Evolutionary conservation across 2,329 filamentous ascomycete species (phyloP).

Genomic region (Emmonsia crescens): DNA sequence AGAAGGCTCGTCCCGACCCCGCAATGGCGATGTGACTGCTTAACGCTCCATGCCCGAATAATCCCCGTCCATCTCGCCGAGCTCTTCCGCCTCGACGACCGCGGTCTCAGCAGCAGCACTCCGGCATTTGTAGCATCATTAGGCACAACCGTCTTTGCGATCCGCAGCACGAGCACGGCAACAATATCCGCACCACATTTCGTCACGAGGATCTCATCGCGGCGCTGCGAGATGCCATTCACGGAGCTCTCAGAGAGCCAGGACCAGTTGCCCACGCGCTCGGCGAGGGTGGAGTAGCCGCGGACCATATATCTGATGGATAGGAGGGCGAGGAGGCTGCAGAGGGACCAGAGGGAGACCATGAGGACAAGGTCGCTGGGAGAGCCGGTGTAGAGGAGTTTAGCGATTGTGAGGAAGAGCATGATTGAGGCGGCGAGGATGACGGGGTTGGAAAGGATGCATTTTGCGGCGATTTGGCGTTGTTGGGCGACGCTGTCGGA

Average conservation of each 20-base stretch:
- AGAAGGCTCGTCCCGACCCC: slow-evolving; percentile 65
- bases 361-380: slow-evolving; percentile 44
- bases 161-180: slow-evolving; percentile 53
- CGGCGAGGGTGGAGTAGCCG: slow-evolving; percentile 54
- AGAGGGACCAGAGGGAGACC: slow-evolving; percentile 48
- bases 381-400: slow-evolving; percentile 28
- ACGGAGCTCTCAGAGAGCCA: slow-evolving; percentile 44
- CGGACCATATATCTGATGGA: slow-evolving; percentile 49
- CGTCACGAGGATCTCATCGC: slow-evolving; percentile 54
- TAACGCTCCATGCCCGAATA: slow-evolving; percentile 75
- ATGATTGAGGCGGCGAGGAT: slow-evolving; percentile 32
- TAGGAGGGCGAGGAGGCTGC: slow-evolving; percentile 54
- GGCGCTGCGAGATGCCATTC: slow-evolving; percentile 27
- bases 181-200: slow-evolving; percentile 59
- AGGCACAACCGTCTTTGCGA: slow-evolving; percentile 9
- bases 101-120: slow-evolving; percentile 3
- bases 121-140: slow-evolving; percentile 1
- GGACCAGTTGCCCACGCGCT: slow-evolving; percentile 45
- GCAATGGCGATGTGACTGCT: slow-evolving; percentile 54
- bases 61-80: slow-evolving; percentile 33
- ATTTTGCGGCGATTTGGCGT: slow-evolving; percentile 53
- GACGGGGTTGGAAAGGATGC: slow-evolving; percentile 52
- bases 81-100: slow-evolving; percentile 12
- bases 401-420: slow-evolving; percentile 29
- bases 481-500: slow-evolving; percentile 77